Conservation (phyloP, 2,329 filamentous ascomycete species). For the Raffaelea ambrosiae region DNA sequence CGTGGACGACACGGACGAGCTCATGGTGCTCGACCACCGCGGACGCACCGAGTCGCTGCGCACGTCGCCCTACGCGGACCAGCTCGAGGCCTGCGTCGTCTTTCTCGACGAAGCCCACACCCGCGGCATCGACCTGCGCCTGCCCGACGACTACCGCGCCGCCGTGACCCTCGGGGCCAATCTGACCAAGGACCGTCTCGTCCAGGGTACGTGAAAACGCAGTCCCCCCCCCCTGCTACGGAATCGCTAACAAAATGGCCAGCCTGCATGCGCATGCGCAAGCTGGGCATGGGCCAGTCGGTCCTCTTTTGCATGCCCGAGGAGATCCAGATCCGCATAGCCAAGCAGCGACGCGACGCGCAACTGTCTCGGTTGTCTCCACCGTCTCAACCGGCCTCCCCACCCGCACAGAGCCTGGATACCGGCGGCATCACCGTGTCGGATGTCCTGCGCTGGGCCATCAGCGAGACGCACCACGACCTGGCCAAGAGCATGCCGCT, state of each 20-base stretch:
- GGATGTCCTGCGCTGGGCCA: slow-evolving; percentile 52
- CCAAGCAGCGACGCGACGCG: no score
- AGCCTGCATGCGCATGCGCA: slow-evolving; percentile 66
- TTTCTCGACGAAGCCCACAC: slow-evolving; percentile 67
- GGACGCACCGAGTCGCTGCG: slow-evolving; percentile 40
- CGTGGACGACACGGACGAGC: slow-evolving; percentile 46
- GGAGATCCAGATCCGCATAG: slow-evolving; percentile 54
- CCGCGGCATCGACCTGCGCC: slow-evolving; percentile 57
- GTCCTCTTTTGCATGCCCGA: slow-evolving; percentile 51
- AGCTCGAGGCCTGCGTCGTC: slow-evolving; percentile 51
- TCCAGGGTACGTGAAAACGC: slow-evolving; percentile 47
- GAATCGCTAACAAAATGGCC: no score
- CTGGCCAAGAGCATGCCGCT: slow-evolving; percentile 41
- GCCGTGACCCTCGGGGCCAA: slow-evolving; percentile 58
- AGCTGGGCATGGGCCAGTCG: slow-evolving; percentile 58
- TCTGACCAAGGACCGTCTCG: slow-evolving; percentile 59
- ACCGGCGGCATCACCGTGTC: slow-evolving; percentile 30
- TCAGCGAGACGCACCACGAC: slow-evolving; percentile 47
- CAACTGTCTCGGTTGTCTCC: no score
- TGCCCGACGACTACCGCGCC: slow-evolving; percentile 51
- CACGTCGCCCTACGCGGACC: slow-evolving; percentile 47
- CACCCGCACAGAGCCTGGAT: slow-evolving; percentile 38
- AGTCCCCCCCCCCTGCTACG: no score
- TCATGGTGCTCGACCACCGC: slow-evolving; percentile 41
- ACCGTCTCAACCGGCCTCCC: no score